Percentiles rank a stretch among this genome's conserved stretches.
Conservation (phyloP, 257 asterid genomes). For the Parsonsia alboflavescens region DNA sequence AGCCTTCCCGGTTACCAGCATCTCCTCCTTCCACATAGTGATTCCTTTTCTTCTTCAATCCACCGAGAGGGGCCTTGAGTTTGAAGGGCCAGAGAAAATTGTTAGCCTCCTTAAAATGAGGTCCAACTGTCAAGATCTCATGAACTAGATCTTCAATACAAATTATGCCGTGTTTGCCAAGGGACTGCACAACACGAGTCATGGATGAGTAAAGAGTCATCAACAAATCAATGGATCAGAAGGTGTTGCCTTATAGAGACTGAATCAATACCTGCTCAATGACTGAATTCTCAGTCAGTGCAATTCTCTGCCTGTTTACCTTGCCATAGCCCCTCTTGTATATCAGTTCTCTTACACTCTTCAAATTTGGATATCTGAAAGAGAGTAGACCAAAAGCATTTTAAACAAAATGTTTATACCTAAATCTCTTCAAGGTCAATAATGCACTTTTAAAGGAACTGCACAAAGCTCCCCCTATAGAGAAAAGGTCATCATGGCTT, state of each 20-base stretch:
- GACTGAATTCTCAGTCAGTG: conserved; percentile 62
- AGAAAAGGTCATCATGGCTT: not conserved
- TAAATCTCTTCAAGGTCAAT: not conserved
- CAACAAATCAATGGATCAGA: not conserved
- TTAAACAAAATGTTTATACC: not conserved
- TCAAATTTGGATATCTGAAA: conserved; percentile 60
- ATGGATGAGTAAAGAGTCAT: not conserved
- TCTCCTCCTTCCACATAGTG: conserved; percentile 66
- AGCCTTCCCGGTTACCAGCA: conserved; percentile 58
- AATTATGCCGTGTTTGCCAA: conserved; percentile 50
- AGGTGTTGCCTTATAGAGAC: not conserved
- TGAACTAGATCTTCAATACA: conserved; percentile 52
- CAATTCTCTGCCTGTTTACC: conserved; percentile 62
- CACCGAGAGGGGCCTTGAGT: conserved; percentile 60
- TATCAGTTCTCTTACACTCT: conserved; percentile 58
- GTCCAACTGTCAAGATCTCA: conserved; percentile 58
- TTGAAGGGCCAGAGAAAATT: conserved; percentile 63
- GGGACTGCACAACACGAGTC: conserved; percentile 26
- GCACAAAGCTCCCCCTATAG: not conserved
- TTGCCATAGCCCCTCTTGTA: conserved; percentile 81
- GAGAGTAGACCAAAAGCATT: not conserved
- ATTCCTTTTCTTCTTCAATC: conserved; percentile 53
- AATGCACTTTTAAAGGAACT: not conserved
- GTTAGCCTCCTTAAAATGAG: conserved; percentile 57
- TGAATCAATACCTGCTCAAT: conserved; percentile 44